Evolutionary conservation across 1,284 basidiomycete genomes (phyloP).

Genomic region (Cystobasidium slooffiae): DNA sequence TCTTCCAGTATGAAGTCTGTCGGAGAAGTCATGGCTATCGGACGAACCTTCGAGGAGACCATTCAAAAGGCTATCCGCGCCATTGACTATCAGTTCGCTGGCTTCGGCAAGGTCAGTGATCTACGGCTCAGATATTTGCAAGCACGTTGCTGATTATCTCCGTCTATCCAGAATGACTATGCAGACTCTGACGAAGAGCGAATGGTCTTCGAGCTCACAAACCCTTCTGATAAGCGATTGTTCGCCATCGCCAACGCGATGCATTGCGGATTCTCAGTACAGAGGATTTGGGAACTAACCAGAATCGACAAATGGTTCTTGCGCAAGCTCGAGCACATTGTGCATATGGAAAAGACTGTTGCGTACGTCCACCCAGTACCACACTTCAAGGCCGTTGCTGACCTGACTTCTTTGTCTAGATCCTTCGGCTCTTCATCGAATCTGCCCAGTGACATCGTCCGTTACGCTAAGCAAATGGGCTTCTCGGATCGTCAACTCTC

Average conservation of each 20-base stretch:
- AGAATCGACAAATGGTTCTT: constrained; percentile 99
- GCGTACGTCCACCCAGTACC: constrained; percentile 62
- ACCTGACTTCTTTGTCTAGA: constrained; percentile 44
- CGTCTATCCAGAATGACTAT: constrained; percentile 69
- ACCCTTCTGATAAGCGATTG: constrained; percentile 88
- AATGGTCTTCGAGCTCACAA: constrained; percentile 80
- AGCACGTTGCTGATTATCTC: constrained; percentile 9
- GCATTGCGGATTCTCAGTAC: constrained; percentile 85
- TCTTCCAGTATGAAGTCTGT: constrained; percentile 98
- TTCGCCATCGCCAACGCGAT: constrained; percentile 90
- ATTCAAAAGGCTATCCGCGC: constrained; percentile 97
- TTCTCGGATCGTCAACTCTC: constrained; percentile 94
- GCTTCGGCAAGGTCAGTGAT: constrained; percentile 77
- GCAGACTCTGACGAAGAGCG: constrained; percentile 67
- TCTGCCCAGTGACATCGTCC: constrained; percentile 70
- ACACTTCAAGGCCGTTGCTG: constrained; percentile 18
- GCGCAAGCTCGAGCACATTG: constrained; percentile 80
- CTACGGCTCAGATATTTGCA: not conserved
- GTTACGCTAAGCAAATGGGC: constrained; percentile 89
- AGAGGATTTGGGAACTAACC: constrained; percentile 95
- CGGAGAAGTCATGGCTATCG: constrained; percentile 99
- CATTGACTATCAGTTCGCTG: constrained; percentile 91
- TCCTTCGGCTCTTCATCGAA: constrained; percentile 64
- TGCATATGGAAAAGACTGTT: constrained; percentile 75
- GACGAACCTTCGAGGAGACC: constrained; percentile 95